Base-by-base conservation (phyloP, 495 filamentous ascomycete species). In the Wilcoxina mikolae region DNA sequence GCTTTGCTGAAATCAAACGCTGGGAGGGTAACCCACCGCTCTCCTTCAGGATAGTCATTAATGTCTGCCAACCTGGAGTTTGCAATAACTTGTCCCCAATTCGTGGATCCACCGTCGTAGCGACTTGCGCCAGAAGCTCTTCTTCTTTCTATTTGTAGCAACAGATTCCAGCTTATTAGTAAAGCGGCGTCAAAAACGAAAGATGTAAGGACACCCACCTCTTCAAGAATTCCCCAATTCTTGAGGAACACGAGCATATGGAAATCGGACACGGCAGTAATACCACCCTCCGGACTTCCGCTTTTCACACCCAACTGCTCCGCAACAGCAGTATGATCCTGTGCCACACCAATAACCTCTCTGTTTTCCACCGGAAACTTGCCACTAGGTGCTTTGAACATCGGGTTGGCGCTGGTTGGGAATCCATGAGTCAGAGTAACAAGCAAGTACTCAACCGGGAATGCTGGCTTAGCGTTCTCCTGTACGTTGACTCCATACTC, bases 381-480 rank as follows among this genome's bases (percentile, higher is more conserved):
- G 12, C 73, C 69, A n/a, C n/a, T 18, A 64, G 58, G 56, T 41
- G 64, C 59, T 43, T 58, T 66, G 70, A 96, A 96, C 12, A 81
- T 54, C 3, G 88, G 87, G 27, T 76, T 78, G 3, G 85, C 74
- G 26, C 81, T 72, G 39, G 79, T 87, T 0, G 93, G 93, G 71
- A 96, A 95, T 38, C 93, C 91, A 65, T 99, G 90, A 5, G 91
- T 99, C 39, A 99, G 76, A 4, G 91, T 95, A 51, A 95, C 85
- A 27, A 95, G 79, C 27, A 99, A 76, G 67, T 95, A 99, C 62
- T 96, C 93, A 27, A 94, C 90, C 0, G 91, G 91, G 67, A 99
- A 99, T 44, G 81, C 78, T 2, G 93, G 91, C 64, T 95, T 95
- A 25, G 93, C 91, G 64, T 95, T 96, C 63, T 96, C 85, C 66